These are phyloP conservation scores for Ceratocystis diversiconidia DNA, from an alignment of 2,329 filamentous ascomycete genomes.

Conservation along the genomic window DNA sequence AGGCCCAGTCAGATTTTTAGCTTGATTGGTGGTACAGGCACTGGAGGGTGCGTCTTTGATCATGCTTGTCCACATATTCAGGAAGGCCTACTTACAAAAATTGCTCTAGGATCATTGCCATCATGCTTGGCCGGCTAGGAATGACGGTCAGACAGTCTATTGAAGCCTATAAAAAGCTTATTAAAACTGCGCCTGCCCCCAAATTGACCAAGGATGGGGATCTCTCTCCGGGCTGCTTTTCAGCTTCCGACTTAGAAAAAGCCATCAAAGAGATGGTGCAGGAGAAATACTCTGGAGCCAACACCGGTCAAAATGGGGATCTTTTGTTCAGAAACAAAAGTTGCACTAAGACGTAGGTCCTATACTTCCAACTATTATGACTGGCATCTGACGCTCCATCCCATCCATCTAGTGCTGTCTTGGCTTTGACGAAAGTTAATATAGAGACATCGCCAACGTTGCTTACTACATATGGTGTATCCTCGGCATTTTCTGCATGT, in stretches of 20 bases:
- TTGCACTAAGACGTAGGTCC: not conserved
- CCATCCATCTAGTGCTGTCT: not conserved
- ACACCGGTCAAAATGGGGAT: not conserved
- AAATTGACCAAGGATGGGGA: too few species aligned
- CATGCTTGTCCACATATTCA: conserved; percentile 8
- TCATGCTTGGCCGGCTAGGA: not conserved
- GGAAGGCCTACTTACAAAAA: not conserved
- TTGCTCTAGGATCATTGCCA: not conserved
- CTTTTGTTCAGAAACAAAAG: not conserved
- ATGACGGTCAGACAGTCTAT: not conserved
- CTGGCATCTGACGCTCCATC: not conserved
- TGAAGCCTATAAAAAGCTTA: not conserved
- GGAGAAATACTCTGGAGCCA: too few species aligned
- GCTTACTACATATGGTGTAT: conserved; percentile 22
- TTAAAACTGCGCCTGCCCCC: not conserved
- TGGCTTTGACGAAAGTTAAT: not conserved
- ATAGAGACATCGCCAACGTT: conserved; percentile 19
- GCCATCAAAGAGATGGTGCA: too few species aligned
- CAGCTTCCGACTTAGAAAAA: not conserved
- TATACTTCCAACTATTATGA: not conserved
- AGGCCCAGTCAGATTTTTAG: conserved; percentile 23
- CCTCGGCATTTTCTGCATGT: conserved; percentile 19
- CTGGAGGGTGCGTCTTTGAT: conserved; percentile 21
- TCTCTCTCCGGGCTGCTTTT: not conserved
- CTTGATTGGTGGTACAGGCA: conserved; percentile 23